Evolutionary conservation across 2,329 filamentous ascomycete species (phyloP).

Genomic region (Fusarium pseudocircinatum): DNA sequence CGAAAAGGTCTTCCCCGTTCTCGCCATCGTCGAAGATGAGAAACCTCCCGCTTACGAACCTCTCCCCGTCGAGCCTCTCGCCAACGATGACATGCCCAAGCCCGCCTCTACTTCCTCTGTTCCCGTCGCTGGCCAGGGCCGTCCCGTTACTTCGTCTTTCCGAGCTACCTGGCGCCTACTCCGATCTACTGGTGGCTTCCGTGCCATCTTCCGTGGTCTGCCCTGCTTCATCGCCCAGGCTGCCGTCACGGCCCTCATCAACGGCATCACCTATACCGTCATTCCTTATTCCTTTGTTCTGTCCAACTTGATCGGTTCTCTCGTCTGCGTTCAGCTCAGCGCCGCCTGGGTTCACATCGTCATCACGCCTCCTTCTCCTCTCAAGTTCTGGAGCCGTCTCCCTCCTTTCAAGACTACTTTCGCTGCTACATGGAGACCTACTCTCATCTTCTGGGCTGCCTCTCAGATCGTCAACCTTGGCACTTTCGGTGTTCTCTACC

Average conservation of each 20-base stretch:
- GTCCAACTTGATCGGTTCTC: constrained; percentile 57
- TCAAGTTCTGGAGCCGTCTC: constrained; percentile 75
- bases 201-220: constrained; percentile 76
- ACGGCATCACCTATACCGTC: constrained; percentile 56
- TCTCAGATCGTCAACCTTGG: constrained; percentile 60
- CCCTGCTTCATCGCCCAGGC: constrained; percentile 56
- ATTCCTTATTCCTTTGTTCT: constrained; percentile 55
- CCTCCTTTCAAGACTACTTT: constrained; percentile 71
- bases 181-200: constrained; percentile 68
- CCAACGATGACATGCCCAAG: constrained; percentile 44
- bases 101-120: constrained; percentile 45
- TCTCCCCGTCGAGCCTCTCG: constrained; percentile 59
- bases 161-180: constrained; percentile 65
- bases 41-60: constrained; percentile 65
- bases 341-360: constrained; percentile 88
- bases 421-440: constrained; percentile 74
- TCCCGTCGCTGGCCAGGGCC: constrained; percentile 8
- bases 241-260: constrained; percentile 51
- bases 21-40: constrained; percentile 68
- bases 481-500: constrained; percentile 54
- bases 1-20: constrained; percentile 59
- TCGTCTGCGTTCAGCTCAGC: constrained; percentile 73
- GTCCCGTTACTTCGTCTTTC: constrained; percentile 60
- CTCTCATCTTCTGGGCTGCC: constrained; percentile 69
- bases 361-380: constrained; percentile 74